A percentile compares a stretch with the other conserved stretches of the same genome.
Evolutionary conservation across 768 basidiomycete genomes (phyloP).

Genomic region (Floccularia luteovirens): DNA sequence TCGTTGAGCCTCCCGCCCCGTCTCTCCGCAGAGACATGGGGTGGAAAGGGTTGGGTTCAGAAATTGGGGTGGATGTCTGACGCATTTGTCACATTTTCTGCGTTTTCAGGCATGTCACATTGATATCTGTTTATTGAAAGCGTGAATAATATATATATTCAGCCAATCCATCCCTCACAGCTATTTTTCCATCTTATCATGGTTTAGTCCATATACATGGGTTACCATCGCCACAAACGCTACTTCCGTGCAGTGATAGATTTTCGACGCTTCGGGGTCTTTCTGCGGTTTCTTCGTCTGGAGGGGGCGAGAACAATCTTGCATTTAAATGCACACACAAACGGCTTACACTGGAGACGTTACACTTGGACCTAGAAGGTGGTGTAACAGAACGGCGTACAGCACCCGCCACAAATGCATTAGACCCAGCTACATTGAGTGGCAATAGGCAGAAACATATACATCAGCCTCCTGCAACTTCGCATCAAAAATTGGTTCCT

Average conservation of each 20-base stretch:
- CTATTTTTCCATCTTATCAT: slow-evolving; percentile 77
- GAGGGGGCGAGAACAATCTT: slow-evolving; percentile 92
- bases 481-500: not conserved
- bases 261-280: slow-evolving; percentile 82
- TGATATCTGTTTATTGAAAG: slow-evolving; percentile 2
- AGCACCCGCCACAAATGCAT: slow-evolving; percentile 25
- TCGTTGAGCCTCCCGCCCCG: slow-evolving; percentile 62
- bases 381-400: slow-evolving; percentile 74
- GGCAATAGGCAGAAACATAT: not conserved
- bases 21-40: slow-evolving; percentile 50
- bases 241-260: slow-evolving; percentile 74
- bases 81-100: slow-evolving; percentile 61
- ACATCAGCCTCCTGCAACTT: not conserved
- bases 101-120: slow-evolving; percentile 60
- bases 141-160: not conserved
- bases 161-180: slow-evolving; percentile 48
- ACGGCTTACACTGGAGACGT: slow-evolving; percentile 82
- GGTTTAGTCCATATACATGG: slow-evolving; percentile 76
- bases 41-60: slow-evolving; percentile 64
- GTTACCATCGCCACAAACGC: slow-evolving; percentile 66
- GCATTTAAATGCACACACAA: slow-evolving; percentile 91
- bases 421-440: slow-evolving; percentile 21
- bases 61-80: slow-evolving; percentile 79
- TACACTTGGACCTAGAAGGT: slow-evolving; percentile 85
- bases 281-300: slow-evolving; percentile 43